Base-by-base conservation (phyloP, 2,329 filamentous ascomycete genomes). In the Calonectria pauciramosa region DNA sequence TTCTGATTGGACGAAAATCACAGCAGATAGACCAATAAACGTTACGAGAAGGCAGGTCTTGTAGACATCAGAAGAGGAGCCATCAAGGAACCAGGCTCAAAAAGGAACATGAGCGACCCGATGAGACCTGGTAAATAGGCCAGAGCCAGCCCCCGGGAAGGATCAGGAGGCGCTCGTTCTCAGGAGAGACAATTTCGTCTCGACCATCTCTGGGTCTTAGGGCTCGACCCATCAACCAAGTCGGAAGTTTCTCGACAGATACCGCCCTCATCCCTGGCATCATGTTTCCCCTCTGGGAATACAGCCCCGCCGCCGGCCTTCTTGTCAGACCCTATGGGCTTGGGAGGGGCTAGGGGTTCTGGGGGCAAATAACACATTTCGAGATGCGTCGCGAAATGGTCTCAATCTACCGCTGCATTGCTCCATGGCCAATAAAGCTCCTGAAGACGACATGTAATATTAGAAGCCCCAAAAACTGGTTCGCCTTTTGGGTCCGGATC, bases 61-160 rank as follows among this genome's bases (percentile, higher is more conserved):
- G 68, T 68, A 70, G 72, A 70, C 70, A 70, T 72, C 64, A 32
- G 49, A 73, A 72, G 67, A 73, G 68, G 68, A 71, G 49, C 79
- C 73, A 56, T 70, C 47, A 70, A 78, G 73, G 77, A 74, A 71
- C 79, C 76, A 80, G 63, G 67, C 79, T 80, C 72, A 74, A 81
- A 80, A 26, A 60, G 78, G 80, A 80, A 80, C 56, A 77, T 79
- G 77, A 78, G 76, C 70, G 75, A 78, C 79, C 78, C 77, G 78
- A 74, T 75, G 71, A 76, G 74, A 69, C 63, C 67, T 71, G 52
- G 47, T 36, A 66, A 69, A 63, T 68, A 64, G 65, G 47, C 30
- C 28, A 66, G 69, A 41, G 67, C 64, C 70, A 56, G 36, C 67
- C 59, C 71, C 70, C 70, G 54, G 65, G 64, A 68, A 41, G 49